A percentile compares a stretch with the other conserved stretches of the same genome.
Evolutionary conservation across 2,329 filamentous ascomycete genomes (phyloP).

Genomic region (Fusarium sp.): DNA sequence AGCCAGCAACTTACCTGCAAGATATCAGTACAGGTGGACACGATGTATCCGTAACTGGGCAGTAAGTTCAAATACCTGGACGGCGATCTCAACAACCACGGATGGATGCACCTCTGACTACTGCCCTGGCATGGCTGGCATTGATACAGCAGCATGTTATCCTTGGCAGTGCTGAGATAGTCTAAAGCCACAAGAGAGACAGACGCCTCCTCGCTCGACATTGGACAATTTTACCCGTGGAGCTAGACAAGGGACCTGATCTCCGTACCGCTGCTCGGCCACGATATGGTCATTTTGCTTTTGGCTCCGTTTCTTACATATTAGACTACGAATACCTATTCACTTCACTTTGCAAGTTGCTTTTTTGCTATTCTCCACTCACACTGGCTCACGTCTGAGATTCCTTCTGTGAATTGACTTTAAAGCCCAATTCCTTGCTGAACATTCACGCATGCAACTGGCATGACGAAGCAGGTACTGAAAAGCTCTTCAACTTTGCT

Average conservation of each 20-base stretch:
- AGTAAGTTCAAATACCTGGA: neutral
- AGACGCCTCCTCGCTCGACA: conserved; percentile 10
- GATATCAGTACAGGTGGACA: neutral
- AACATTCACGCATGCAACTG: neutral
- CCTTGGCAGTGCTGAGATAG: conserved; percentile 29
- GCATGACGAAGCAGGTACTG: neutral
- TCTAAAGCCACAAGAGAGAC: conserved; percentile 13
- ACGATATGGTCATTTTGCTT: conserved; percentile 4
- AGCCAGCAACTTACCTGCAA: conserved; percentile 3
- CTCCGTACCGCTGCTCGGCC: conserved; percentile 17
- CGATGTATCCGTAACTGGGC: too few species aligned
- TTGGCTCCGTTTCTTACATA: conserved; percentile 11
- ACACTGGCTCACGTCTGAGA: conserved; percentile 4
- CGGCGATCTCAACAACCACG: conserved; percentile 21
- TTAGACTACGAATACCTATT: neutral
- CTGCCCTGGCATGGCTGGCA: neutral
- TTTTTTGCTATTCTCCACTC: conserved; percentile 21
- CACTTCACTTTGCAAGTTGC: conserved; percentile 6
- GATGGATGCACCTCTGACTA: conserved; percentile 17
- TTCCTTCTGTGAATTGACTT: conserved; percentile 34
- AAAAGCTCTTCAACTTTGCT: conserved; percentile 11
- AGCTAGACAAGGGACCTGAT: conserved; percentile 18
- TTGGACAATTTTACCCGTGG: conserved; percentile 13
- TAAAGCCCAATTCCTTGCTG: conserved; percentile 19
- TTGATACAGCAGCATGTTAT: neutral